Evolutionary conservation across 768 basidiomycete genomes (phyloP).

Genomic region (Sutorius australiensis): DNA sequence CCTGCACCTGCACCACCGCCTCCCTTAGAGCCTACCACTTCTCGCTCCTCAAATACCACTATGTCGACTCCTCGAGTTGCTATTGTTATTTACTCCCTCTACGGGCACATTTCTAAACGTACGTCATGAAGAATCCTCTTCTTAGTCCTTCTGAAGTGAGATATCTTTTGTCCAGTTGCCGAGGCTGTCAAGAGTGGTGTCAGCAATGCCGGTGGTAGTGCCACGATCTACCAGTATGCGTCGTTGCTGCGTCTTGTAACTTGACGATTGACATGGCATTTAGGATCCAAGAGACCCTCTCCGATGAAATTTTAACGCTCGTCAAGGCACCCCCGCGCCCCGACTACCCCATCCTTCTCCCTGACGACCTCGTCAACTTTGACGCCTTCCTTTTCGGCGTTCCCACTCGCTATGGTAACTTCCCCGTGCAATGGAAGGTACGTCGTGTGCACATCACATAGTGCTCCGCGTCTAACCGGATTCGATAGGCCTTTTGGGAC

Average conservation of each 20-base stretch:
- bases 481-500: slow-evolving; percentile 44
- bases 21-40: neutral
- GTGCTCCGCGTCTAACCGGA: slow-evolving; percentile 20
- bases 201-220: slow-evolving; percentile 39
- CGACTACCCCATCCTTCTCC: slow-evolving; percentile 43
- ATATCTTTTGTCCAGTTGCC: slow-evolving; percentile 20
- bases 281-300: slow-evolving; percentile 81
- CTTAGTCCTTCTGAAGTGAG: neutral
- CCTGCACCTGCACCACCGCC: neutral
- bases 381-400: slow-evolving; percentile 46
- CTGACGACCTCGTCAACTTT: slow-evolving; percentile 32
- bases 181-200: slow-evolving; percentile 39
- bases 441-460: slow-evolving; percentile 11
- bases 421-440: slow-evolving; percentile 57
- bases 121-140: slow-evolving; percentile 10
- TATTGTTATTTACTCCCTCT: slow-evolving; percentile 48
- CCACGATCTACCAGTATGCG: slow-evolving; percentile 45
- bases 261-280: neutral
- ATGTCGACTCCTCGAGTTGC: slow-evolving; percentile 37
- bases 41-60: neutral
- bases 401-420: slow-evolving; percentile 46
- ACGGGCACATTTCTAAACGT: slow-evolving; percentile 49
- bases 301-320: slow-evolving; percentile 60
- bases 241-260: neutral
- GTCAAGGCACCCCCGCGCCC: slow-evolving; percentile 72